A percentile compares a stretch with the other conserved stretches of the same genome.
phyloP scores from a whole-genome alignment of 1,284 basidiomycete species.

The Cryptococcus deneoformans region DNA sequence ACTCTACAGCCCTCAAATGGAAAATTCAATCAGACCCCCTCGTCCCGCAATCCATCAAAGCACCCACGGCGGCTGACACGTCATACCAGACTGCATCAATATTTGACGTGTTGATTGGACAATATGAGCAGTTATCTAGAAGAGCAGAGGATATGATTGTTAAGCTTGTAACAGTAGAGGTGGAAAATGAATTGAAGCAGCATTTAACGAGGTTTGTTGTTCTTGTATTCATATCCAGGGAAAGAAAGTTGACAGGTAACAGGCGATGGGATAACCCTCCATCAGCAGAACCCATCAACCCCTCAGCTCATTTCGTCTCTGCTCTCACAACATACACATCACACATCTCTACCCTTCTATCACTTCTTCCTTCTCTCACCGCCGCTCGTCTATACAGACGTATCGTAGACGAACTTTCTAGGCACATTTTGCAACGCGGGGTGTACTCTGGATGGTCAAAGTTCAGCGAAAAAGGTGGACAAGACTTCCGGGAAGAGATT shows the following conservation, averaged over 20 bases:
- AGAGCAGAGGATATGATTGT: constrained; percentile 84
- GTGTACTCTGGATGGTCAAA: constrained; percentile 68
- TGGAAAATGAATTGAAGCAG: constrained; percentile 66
- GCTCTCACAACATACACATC: constrained; percentile 70
- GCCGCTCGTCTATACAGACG: constrained; percentile 65
- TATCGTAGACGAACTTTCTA: constrained; percentile 62
- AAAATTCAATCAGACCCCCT: constrained; percentile 36
- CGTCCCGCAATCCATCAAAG: constrained; percentile 31
- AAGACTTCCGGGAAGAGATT: constrained; percentile 62
- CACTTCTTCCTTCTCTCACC: constrained; percentile 58
- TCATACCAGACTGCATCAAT: constrained; percentile 56
- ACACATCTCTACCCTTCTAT: constrained; percentile 63
- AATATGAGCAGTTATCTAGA: constrained; percentile 60
- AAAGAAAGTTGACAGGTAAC: not conserved
- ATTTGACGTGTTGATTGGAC: constrained; percentile 67
- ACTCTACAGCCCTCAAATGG: constrained; percentile 11
- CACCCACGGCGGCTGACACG: not conserved
- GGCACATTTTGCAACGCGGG: constrained; percentile 75
- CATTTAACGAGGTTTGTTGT: constrained; percentile 58
- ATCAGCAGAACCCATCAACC: constrained; percentile 39
- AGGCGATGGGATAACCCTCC: constrained; percentile 47
- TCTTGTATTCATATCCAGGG: not conserved
- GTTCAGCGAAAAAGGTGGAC: constrained; percentile 58
- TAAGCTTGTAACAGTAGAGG: constrained; percentile 72
- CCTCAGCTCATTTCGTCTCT: constrained; percentile 62